These are phyloP conservation scores for Misopates orontium DNA, from an alignment of 257 asterid genomes.

Conservation along the genomic window DNA sequence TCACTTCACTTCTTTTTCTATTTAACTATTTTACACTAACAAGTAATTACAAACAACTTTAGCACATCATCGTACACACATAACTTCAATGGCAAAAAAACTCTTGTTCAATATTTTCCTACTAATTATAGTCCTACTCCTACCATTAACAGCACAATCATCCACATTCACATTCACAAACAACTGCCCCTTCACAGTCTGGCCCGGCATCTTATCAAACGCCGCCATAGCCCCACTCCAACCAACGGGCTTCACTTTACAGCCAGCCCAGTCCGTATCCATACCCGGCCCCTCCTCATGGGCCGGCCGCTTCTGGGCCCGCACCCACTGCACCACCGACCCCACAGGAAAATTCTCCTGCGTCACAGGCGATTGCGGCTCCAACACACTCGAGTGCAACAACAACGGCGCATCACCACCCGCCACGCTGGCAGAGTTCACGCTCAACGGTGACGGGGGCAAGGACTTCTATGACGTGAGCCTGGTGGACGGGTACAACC, in stretches of 20 bases:
- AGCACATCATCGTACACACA: too few species aligned
- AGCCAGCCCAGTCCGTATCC: conserved; percentile 44
- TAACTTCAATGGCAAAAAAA: too few species aligned
- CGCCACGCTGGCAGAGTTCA: conserved; percentile 74
- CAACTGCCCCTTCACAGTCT: conserved; percentile 60
- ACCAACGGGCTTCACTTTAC: conserved; percentile 57
- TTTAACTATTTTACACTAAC: too few species aligned
- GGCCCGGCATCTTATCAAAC: conserved; percentile 73
- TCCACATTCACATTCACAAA: conserved; percentile 66
- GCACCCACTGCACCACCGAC: conserved; percentile 54
- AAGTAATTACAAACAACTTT: too few species aligned
- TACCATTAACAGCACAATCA: conserved; percentile 2
- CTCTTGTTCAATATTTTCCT: too few species aligned
- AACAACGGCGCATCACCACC: conserved; percentile 60
- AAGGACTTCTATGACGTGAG: conserved; percentile 79
- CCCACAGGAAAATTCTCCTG: conserved; percentile 56
- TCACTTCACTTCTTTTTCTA: too few species aligned
- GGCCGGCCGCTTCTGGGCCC: conserved; percentile 82
- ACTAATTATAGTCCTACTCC: too few species aligned
- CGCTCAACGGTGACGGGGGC: conserved; percentile 66
- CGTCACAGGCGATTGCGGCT: conserved; percentile 69
- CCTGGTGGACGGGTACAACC: conserved; percentile 74
- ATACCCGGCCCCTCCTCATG: conserved; percentile 51
- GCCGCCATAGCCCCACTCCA: conserved; percentile 56
- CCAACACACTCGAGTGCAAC: conserved; percentile 55